Conservation (phyloP, 371 early-diverging fungal species). For the Actinomortierella wolfii region DNA sequence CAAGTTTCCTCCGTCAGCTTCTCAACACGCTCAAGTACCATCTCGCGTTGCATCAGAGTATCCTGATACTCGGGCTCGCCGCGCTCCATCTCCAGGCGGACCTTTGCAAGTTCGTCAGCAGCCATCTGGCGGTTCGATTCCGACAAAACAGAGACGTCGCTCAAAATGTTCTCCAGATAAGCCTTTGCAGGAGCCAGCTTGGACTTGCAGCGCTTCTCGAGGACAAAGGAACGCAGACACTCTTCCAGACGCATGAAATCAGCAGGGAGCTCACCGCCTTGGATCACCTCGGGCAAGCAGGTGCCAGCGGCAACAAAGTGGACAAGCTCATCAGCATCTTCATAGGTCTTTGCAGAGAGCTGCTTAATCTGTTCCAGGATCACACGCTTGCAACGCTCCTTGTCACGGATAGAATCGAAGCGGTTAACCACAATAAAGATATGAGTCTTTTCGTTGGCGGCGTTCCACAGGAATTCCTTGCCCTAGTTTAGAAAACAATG, state of each 20-base stretch:
- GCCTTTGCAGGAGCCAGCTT: constrained; percentile 94
- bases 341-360: constrained; percentile 92
- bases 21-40: constrained; percentile 68
- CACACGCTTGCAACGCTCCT: constrained; percentile 89
- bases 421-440: constrained; percentile 97
- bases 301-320: constrained; percentile 93
- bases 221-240: constrained; percentile 86
- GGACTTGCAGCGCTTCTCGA: constrained; percentile 93
- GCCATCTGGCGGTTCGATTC: constrained; percentile 60
- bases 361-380: constrained; percentile 94
- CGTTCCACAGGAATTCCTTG: constrained; percentile 92
- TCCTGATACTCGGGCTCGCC: constrained; percentile 63
- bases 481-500: constrained; percentile 56
- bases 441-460: constrained; percentile 96
- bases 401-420: constrained; percentile 93
- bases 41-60: constrained; percentile 56
- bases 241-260: constrained; percentile 84
- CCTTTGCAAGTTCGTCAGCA: constrained; percentile 43
- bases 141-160: constrained; percentile 64
- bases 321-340: constrained; percentile 89
- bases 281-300: constrained; percentile 46
- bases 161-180: constrained; percentile 82
- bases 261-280: constrained; percentile 57
- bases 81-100: constrained; percentile 53
- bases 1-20: constrained; percentile 70